phyloP scores from a whole-genome alignment of 768 basidiomycete genomes.

The Leccinum ochraceum region DNA sequence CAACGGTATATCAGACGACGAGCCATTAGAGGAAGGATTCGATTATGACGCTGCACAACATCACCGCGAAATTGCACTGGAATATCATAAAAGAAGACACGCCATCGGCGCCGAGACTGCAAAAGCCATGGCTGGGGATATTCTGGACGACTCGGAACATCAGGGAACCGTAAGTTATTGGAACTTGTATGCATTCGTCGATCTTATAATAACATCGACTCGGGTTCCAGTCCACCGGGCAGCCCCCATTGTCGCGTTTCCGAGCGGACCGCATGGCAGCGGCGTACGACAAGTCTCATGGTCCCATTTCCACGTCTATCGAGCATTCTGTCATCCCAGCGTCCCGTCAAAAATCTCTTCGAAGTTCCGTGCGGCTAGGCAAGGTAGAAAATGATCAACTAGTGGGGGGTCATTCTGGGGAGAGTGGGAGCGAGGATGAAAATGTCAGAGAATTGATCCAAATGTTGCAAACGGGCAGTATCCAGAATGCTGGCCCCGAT shows the following conservation, averaged over 20 bases:
- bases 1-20: slow-evolving; percentile 37
- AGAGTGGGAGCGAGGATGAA: slow-evolving; percentile 57
- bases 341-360: slow-evolving; percentile 48
- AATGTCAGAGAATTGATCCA: slow-evolving; percentile 51
- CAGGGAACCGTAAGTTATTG: slow-evolving; percentile 43
- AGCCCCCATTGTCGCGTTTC: slow-evolving; percentile 62
- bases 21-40: slow-evolving; percentile 47
- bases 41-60: slow-evolving; percentile 66
- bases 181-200: slow-evolving; percentile 5
- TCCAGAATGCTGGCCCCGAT: slow-evolving; percentile 54
- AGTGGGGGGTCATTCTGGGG: slow-evolving; percentile 49
- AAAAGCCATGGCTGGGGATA: slow-evolving; percentile 49
- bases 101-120: slow-evolving; percentile 56
- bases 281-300: slow-evolving; percentile 46
- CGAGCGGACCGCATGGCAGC: slow-evolving; percentile 57
- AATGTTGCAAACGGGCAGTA: slow-evolving; percentile 49
- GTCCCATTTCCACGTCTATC: slow-evolving; percentile 39
- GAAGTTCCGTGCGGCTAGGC: slow-evolving; percentile 55
- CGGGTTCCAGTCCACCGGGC: slow-evolving; percentile 40
- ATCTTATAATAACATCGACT: background rate
- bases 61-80: slow-evolving; percentile 73
- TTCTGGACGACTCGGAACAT: slow-evolving; percentile 44
- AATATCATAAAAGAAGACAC: slow-evolving; percentile 64
- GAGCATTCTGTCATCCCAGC: slow-evolving; percentile 45
- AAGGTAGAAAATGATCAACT: slow-evolving; percentile 53